These are phyloP conservation scores for Plenodomus tracheiphilus DNA, from an alignment of 2,329 filamentous ascomycete genomes.

Conservation along the genomic window DNA sequence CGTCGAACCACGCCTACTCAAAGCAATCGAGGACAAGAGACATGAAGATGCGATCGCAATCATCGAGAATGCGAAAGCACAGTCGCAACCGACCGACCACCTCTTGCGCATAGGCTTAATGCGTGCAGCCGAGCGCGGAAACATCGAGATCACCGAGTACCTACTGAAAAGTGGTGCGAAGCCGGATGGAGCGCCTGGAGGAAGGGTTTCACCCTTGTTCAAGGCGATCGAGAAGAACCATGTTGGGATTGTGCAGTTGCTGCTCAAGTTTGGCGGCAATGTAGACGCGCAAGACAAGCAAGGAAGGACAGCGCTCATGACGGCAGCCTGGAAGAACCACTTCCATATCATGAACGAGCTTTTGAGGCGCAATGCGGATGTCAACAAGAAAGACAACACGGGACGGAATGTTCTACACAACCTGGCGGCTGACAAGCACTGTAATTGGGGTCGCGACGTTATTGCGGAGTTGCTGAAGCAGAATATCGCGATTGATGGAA, in stretches of 20 bases:
- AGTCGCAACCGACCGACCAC: constrained; percentile 37
- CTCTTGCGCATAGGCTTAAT: constrained; percentile 42
- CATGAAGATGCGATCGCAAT: constrained; percentile 37
- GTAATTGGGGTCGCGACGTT: constrained; percentile 53
- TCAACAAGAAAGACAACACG: constrained; percentile 43
- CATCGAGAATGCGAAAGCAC: constrained; percentile 40
- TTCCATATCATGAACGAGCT: constrained; percentile 42
- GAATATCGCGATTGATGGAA: constrained; percentile 47
- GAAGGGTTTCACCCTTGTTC: constrained; percentile 34
- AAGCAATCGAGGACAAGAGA: constrained; percentile 38
- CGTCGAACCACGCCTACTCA: constrained; percentile 41
- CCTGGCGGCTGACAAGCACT: constrained; percentile 47
- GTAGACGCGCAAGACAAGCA: constrained; percentile 42
- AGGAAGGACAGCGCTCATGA: constrained; percentile 43
- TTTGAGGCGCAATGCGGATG: constrained; percentile 42
- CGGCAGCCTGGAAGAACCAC: constrained; percentile 41
- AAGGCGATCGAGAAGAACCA: constrained; percentile 39
- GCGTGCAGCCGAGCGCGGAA: constrained; percentile 40
- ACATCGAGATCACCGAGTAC: constrained; percentile 36
- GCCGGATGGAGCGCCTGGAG: constrained; percentile 38
- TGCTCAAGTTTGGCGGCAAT: constrained; percentile 38
- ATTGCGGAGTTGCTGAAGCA: constrained; percentile 47
- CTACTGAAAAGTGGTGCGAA: constrained; percentile 39
- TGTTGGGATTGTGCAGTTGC: constrained; percentile 33
- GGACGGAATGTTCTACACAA: constrained; percentile 43